Conservation (phyloP, 306 rosid genomes). For the Glycyrrhiza uralensis region DNA sequence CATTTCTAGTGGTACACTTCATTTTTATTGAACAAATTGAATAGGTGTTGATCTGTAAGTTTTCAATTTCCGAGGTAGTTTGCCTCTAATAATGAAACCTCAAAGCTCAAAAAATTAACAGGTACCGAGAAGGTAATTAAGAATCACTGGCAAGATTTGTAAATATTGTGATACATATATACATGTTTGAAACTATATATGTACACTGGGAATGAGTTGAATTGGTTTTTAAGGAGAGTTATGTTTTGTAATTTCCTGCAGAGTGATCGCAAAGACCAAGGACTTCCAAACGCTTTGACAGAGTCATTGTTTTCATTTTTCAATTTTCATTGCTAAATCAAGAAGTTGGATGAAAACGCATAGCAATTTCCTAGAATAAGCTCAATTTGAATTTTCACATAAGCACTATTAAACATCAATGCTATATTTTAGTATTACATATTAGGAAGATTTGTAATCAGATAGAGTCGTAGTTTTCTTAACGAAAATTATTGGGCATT, state of each 20-base stretch:
- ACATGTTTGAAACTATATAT: not conserved
- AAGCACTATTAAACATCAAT: no score
- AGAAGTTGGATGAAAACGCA: not conserved
- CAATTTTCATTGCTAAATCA: not conserved
- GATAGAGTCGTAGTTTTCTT: no score
- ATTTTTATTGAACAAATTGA: not conserved
- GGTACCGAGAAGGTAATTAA: no score
- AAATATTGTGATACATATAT: not conserved
- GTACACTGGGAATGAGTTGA: not conserved
- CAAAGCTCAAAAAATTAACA: no score
- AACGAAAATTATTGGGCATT: no score
- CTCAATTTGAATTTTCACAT: not conserved
- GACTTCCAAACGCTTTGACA: not conserved
- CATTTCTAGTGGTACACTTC: not conserved
- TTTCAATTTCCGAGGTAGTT: not conserved
- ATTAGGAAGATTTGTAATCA: no score
- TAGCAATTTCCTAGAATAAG: conserved; percentile 4
- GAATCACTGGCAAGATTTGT: not conserved
- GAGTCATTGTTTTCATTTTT: not conserved
- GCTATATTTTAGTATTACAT: no score
- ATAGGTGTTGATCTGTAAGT: not conserved
- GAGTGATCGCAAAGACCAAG: not conserved
- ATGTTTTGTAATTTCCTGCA: not conserved
- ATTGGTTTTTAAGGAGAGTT: not conserved
- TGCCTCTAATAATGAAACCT: no score